Percentiles rank a stretch among this genome's conserved stretches.
Conservation (phyloP, 805 yeast species). For the Candida dendrica region DNA sequence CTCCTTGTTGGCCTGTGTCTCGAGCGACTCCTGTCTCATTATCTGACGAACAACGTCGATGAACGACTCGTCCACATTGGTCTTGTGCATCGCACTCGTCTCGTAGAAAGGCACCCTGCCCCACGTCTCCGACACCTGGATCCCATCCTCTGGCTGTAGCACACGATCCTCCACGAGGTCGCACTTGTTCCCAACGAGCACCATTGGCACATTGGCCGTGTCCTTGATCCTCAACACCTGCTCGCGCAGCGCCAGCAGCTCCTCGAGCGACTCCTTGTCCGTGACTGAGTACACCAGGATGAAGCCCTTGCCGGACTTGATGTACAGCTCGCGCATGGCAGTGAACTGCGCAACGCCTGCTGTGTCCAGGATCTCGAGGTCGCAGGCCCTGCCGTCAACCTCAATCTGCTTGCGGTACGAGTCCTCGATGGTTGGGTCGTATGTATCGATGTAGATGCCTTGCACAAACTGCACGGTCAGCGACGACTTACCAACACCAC, state of each 20-base stretch:
- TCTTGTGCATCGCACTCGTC: slow-evolving; percentile 84
- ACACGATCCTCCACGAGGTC: slow-evolving; percentile 72
- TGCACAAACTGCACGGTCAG: slow-evolving; percentile 89
- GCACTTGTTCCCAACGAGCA: slow-evolving; percentile 85
- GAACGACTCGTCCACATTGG: slow-evolving; percentile 88
- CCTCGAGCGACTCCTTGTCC: slow-evolving; percentile 68
- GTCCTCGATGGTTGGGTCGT: slow-evolving; percentile 97
- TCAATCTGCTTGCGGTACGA: slow-evolving; percentile 85
- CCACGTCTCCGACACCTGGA: slow-evolving; percentile 77
- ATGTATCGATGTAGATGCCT: slow-evolving; percentile 81
- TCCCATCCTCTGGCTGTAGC: slow-evolving; percentile 76
- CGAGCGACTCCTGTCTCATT: slow-evolving; percentile 55
- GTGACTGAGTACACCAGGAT: slow-evolving; percentile 81
- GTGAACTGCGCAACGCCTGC: slow-evolving; percentile 95
- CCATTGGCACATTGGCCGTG: slow-evolving; percentile 73
- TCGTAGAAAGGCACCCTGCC: slow-evolving; percentile 86
- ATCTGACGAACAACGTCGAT: slow-evolving; percentile 85
- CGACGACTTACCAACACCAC: slow-evolving; percentile 96
- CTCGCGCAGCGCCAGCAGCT: slow-evolving; percentile 69
- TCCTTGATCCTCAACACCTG: slow-evolving; percentile 84
- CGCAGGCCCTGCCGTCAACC: slow-evolving; percentile 82
- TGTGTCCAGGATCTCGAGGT: slow-evolving; percentile 82
- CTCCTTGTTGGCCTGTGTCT: slow-evolving; percentile 1
- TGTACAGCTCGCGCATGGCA: slow-evolving; percentile 87
- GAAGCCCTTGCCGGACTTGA: slow-evolving; percentile 87